A percentile compares a stretch with the other conserved stretches of the same genome.
These are phyloP conservation scores for Millerozyma acaciae DNA, from an alignment of 805 yeast genomes.

Conservation along the genomic window DNA sequence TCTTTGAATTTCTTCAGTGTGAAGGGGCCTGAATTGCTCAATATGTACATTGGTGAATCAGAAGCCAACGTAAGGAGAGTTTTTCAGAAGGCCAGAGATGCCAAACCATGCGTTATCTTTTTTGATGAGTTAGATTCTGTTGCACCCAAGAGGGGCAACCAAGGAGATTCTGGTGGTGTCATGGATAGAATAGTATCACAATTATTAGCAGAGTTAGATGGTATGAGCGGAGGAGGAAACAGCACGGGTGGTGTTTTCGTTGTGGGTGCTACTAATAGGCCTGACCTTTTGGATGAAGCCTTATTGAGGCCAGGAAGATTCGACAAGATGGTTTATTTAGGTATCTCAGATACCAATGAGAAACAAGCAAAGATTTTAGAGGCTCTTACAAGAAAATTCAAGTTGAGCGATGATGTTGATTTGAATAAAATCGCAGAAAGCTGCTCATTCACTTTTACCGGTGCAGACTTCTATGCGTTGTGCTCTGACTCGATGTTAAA, in stretches of 20 bases:
- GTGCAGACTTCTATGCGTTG: constrained; percentile 96
- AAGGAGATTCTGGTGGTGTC: constrained; percentile 98
- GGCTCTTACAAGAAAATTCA: constrained; percentile 84
- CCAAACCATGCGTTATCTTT: constrained; percentile 95
- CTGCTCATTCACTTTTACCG: constrained; percentile 91
- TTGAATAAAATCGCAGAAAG: constrained; percentile 54
- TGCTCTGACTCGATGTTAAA: constrained; percentile 94
- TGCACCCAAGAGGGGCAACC: constrained; percentile 97
- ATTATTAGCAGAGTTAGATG: constrained; percentile 89
- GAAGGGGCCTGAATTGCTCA: constrained; percentile 93
- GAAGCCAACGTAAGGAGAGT: constrained; percentile 96
- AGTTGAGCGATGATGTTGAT: constrained; percentile 56
- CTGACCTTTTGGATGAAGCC: constrained; percentile 93
- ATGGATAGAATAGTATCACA: constrained; percentile 99
- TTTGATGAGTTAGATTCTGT: constrained; percentile 97
- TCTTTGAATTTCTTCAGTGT: constrained; percentile 93
- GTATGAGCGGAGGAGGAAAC: constrained; percentile 79
- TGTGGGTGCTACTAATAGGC: constrained; percentile 98
- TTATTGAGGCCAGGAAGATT: constrained; percentile 90
- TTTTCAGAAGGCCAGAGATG: constrained; percentile 92
- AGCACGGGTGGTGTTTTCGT: constrained; percentile 82
- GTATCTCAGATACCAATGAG: constrained; percentile 86
- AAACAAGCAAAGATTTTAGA: constrained; percentile 82
- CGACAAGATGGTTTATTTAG: constrained; percentile 90
- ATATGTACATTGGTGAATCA: constrained; percentile 98